Base-by-base conservation (phyloP, 1,284 basidiomycete species). In the Pascua sp. region DNA sequence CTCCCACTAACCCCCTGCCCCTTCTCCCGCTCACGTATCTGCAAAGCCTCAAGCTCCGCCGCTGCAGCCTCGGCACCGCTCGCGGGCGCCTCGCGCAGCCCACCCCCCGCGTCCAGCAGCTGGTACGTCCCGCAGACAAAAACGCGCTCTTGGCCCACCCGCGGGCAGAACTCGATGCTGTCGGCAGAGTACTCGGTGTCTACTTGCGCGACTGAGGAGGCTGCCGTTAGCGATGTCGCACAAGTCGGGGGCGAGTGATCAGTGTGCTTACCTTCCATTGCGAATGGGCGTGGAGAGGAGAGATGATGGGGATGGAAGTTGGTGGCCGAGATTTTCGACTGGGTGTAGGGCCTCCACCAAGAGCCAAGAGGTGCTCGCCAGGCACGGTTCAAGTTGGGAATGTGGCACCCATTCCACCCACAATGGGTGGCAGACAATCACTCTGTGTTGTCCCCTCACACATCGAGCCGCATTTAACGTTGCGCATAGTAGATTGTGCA, bases 111-210 rank as follows among this genome's bases (percentile, higher is more conserved):
- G 42, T 45, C 40, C 12, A 37, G 36, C 17, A 95, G 82, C 65
- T 90, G 86, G 76, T 96, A 96, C 0, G 93, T 95, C 16, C 92
- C 92, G 68, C 90, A 91, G 1, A 86, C 86, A 61, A 96, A 83
- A n/a, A 92, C 76, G 64, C 86, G 78, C 13, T 80, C 76, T 44
- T 80, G 80, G 42, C 78, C 77, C 15, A 80, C 79, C 59, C 83
- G 81, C 12, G 91, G 91, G 67, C 90, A 93, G 72, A 91, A 95
- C 69, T 96, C 93, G 56, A 91, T 82, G 15, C 88, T 85, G 75
- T 94, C 91, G n/a, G 92, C 92, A 9, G 91, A 91, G 70, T 84
- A 88, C 13, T 80, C 76, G 0, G 92, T 95, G 74, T 92, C 86
- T 67, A 86, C 61, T 16, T 59, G 56, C 13, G 67, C 64, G 13